Conservation (phyloP, 2,329 filamentous ascomycete genomes). For the Fusarium luffae region DNA sequence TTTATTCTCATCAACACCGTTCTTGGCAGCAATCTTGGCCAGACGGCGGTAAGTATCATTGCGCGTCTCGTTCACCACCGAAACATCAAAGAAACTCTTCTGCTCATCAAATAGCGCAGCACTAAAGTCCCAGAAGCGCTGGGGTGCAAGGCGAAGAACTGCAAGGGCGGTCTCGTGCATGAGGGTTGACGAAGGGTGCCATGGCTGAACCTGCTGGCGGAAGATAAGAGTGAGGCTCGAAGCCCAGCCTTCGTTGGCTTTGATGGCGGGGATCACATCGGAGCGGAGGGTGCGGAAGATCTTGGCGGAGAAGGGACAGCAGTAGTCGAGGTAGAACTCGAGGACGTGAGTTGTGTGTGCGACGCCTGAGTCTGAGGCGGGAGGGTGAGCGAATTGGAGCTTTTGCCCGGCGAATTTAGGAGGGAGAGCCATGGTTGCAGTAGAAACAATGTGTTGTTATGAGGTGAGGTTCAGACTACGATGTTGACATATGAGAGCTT, state of each 20-base stretch:
- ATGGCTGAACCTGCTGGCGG: conserved; percentile 92
- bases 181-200: conserved; percentile 89
- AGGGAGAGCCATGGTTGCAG: conserved; percentile 73
- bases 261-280: conserved; percentile 72
- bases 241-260: conserved; percentile 66
- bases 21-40: conserved; percentile 75
- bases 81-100: conserved; percentile 84
- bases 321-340: conserved; percentile 85
- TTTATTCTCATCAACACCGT: conserved; percentile 76
- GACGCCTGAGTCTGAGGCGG: conserved; percentile 50
- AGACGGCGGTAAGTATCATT: conserved; percentile 87
- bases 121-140: conserved; percentile 84
- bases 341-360: conserved; percentile 66
- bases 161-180: conserved; percentile 86
- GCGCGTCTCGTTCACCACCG: conserved; percentile 82
- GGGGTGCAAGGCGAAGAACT: conserved; percentile 75
- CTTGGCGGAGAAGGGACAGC: conserved; percentile 77
- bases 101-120: conserved; percentile 73
- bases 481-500: neutral
- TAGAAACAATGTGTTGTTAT: neutral
- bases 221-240: conserved; percentile 79
- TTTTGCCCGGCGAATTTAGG: conserved; percentile 82
- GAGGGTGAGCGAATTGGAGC: conserved; percentile 60
- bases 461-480: neutral
- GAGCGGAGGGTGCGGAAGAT: conserved; percentile 82